Conservation (phyloP, 2,329 filamentous ascomycete genomes). For the Claviceps purpurea region DNA sequence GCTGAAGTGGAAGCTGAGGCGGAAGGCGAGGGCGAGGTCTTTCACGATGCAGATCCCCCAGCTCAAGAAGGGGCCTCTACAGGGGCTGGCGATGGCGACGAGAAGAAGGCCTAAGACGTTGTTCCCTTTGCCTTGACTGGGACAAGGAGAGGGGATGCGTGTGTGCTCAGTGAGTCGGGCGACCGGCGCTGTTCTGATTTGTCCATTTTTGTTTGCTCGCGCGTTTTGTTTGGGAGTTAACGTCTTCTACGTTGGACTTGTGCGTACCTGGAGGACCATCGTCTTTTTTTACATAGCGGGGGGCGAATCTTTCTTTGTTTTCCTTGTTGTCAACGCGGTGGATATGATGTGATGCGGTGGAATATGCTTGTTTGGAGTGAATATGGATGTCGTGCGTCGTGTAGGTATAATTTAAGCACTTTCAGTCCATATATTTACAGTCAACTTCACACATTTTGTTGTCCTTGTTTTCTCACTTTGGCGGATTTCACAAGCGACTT, state of each 20-base stretch:
- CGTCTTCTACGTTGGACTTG: neutral
- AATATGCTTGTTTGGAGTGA: neutral
- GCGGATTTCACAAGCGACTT: too few relatives aligned
- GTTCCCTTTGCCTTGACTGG: neutral
- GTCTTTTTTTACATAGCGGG: constrained; percentile 18
- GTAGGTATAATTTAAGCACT: too few relatives aligned
- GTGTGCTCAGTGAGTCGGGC: neutral
- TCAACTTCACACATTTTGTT: too few relatives aligned
- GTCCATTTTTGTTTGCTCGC: neutral
- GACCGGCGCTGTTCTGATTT: neutral
- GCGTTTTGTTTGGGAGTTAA: neutral
- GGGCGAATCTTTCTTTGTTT: neutral
- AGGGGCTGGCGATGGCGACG: constrained; percentile 1
- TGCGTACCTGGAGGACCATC: neutral
- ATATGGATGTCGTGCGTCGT: too few relatives aligned
- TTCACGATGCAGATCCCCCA: constrained; percentile 5
- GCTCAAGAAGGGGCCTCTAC: neutral
- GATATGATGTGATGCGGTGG: neutral
- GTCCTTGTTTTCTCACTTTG: too few relatives aligned
- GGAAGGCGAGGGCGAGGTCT: constrained; percentile 4
- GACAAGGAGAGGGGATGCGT: neutral
- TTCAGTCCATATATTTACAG: too few relatives aligned
- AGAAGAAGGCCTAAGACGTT: constrained; percentile 1
- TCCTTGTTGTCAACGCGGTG: neutral
- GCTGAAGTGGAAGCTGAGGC: neutral